phyloP scores from a whole-genome alignment of 441 rosid species.

The Capsella rubella region DNA sequence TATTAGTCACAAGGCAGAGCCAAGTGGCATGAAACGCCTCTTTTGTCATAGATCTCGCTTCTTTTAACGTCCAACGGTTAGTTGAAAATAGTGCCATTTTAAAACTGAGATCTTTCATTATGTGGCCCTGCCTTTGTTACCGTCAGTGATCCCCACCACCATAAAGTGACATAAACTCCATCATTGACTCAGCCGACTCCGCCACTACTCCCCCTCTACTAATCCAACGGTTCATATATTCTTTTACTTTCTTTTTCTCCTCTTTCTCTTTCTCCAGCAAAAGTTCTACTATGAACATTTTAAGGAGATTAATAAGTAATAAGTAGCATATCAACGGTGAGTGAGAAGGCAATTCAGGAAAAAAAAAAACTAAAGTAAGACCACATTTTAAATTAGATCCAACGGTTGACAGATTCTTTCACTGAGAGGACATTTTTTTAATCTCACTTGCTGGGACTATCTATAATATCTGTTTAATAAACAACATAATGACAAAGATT shows the following conservation, averaged over 20 bases:
- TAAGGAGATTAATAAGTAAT: neutral
- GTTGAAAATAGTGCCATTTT: neutral
- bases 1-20: too few species aligned
- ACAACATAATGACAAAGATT: neutral
- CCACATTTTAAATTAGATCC: neutral
- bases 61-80: conserved; percentile 24
- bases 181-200: conserved; percentile 31
- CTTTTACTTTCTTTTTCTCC: neutral
- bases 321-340: neutral
- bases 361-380: neutral
- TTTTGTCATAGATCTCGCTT: too few species aligned
- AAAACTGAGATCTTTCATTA: conserved; percentile 21
- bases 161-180: conserved; percentile 29
- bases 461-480: neutral
- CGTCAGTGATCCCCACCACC: conserved; percentile 35
- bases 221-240: conserved; percentile 40
- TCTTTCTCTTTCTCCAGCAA: neutral
- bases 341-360: neutral
- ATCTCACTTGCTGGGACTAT: neutral
- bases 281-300: neutral
- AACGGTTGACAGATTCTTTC: neutral
- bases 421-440: neutral
- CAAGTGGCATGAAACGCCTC: too few species aligned
- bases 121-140: conserved; percentile 19
- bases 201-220: conserved; percentile 24